phyloP scores from a whole-genome alignment of 78 protist species.

The Dictyostelium discoideum region dicty_2.7 NC_007090.3:3357001-3357500 shows the following conservation, averaged over 20 bases:
- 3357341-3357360: constrained; percentile 91
- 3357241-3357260: constrained; percentile 89
- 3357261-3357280: constrained; percentile 89
- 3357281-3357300: constrained; percentile 84
- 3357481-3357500: constrained; percentile 47
- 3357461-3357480: constrained; percentile 69
- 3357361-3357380: constrained; percentile 85
- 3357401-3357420: constrained; percentile 81
- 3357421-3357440: constrained; percentile 68
- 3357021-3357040: constrained; percentile 91
- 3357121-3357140: constrained; percentile 35
- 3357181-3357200: constrained; percentile 7
- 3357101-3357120: constrained; percentile 70
- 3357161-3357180: not conserved
- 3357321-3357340: constrained; percentile 81
- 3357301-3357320: constrained; percentile 51
- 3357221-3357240: constrained; percentile 88
- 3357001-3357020: constrained; percentile 86
- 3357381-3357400: constrained; percentile 82
- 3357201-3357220: constrained; percentile 75
- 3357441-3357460: constrained; percentile 68
- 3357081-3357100: constrained; percentile 79
- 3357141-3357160: constrained; percentile 3
- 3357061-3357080: constrained; percentile 60
- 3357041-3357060: constrained; percentile 79